phyloP scores from a whole-genome alignment of 352 stramenopile species.

The Globisporangium radiosum region DNA sequence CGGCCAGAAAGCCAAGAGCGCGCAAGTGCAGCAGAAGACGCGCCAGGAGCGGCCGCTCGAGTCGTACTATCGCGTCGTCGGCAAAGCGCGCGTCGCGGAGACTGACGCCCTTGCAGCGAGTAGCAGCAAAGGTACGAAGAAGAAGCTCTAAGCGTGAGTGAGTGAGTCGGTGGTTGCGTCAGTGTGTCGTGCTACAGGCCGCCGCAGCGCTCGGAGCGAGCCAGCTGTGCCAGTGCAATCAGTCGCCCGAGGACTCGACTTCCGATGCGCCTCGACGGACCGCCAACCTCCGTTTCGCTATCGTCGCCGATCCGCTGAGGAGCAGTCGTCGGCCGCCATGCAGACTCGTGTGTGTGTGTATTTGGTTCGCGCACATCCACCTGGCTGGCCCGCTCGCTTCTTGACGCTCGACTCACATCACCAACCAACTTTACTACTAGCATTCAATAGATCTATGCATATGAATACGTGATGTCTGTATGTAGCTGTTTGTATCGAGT shows the following conservation, averaged over 20 bases:
- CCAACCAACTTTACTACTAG: too few relatives aligned
- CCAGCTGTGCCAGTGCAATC: background rate
- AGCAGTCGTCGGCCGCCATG: background rate
- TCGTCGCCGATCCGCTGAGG: background rate
- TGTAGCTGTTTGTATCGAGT: too few relatives aligned
- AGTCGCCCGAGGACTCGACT: background rate
- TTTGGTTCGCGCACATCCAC: too few relatives aligned
- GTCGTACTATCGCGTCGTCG: conserved; percentile 68
- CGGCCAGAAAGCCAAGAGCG: conserved; percentile 40
- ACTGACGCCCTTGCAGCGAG: background rate
- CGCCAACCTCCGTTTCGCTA: background rate
- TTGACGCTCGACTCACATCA: too few relatives aligned
- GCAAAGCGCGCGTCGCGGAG: conserved; percentile 32
- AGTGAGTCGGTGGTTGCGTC: background rate
- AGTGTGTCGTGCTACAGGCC: background rate
- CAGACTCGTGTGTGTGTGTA: background rate
- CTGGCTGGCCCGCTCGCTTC: too few relatives aligned
- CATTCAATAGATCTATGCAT: too few relatives aligned
- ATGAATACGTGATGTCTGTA: too few relatives aligned
- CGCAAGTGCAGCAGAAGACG: conserved; percentile 16
- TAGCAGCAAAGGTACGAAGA: conserved; percentile 1
- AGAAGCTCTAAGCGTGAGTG: background rate
- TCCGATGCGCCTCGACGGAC: background rate
- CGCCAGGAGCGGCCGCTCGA: conserved; percentile 58
- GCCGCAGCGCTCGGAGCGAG: background rate